Conservation (phyloP, 768 basidiomycete genomes). For the Termitomyces sp. region DNA sequence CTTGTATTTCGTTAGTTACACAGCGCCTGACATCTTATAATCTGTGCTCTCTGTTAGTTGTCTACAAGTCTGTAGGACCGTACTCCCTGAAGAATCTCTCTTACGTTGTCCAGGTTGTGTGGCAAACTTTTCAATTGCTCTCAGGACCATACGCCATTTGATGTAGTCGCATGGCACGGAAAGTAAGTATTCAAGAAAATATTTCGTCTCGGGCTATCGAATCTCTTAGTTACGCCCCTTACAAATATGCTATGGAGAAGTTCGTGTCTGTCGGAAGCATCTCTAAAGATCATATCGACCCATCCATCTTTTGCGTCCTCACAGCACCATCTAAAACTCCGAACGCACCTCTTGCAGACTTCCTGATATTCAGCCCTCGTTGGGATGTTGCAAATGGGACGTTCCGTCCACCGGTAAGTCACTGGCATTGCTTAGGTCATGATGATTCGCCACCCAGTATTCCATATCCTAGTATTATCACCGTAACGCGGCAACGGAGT, state of each 20-base stretch:
- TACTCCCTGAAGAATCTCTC: not conserved
- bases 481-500: slow-evolving; percentile 58
- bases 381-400: slow-evolving; percentile 62
- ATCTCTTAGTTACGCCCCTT: slow-evolving; percentile 49
- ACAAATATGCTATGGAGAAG: slow-evolving; percentile 65
- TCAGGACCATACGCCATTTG: slow-evolving; percentile 67
- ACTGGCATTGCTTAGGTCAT: not conserved
- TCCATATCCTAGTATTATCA: slow-evolving; percentile 50
- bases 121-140: slow-evolving; percentile 51
- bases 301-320: slow-evolving; percentile 66
- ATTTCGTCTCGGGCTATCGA: not conserved
- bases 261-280: slow-evolving; percentile 63
- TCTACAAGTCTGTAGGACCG: slow-evolving; percentile 41
- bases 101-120: slow-evolving; percentile 37
- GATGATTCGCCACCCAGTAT: not conserved
- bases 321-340: slow-evolving; percentile 61
- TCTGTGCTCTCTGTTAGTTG: slow-evolving; percentile 25
- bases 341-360: slow-evolving; percentile 57
- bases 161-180: slow-evolving; percentile 71
- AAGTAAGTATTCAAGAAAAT: slow-evolving; percentile 38
- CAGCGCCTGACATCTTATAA: not conserved
- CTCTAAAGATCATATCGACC: slow-evolving; percentile 68
- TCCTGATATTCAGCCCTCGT: slow-evolving; percentile 60
- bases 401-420: slow-evolving; percentile 55
- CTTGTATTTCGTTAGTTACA: not conserved